Evolutionary conservation across 768 basidiomycete species (phyloP), one percentile per base, ranked within the genome.

Genomic region (Rubroboletus satanas): DNA sequence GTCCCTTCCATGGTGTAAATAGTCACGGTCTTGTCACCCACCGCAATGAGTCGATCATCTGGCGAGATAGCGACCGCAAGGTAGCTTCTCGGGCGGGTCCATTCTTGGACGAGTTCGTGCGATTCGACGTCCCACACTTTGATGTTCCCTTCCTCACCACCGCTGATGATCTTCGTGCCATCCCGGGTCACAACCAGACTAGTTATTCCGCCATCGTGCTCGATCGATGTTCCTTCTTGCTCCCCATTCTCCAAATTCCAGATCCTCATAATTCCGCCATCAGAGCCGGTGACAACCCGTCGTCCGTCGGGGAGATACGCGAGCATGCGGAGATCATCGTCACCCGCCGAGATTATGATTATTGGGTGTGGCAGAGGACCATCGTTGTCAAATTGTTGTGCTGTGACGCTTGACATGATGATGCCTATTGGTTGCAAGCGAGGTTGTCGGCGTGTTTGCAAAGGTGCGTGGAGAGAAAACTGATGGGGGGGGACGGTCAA

Each of bases 101-200:
- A 32, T 32, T 32, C 31, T 32, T 32, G 9, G 31, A 32, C 31
- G 0, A 32, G 11, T 12, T 4, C 4, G 44, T n/a, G 28, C 3
- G 61, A 39, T 23, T 29, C 39, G 15, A 33, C 39, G 14, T 56
- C 39, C 61, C 57, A 56, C 1, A 54, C 31, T 12, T 11, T 62
- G 35, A 55, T 32, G 1, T 1, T 3, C 9, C 42, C 36, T 1
- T 33, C 23, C 0, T 7, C 3, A n/a, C n/a, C 46, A 35, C 26
- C 9, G 48, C 48, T 14, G 1, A 42, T 26, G 2, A 49, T 41
- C 12, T 29, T 49, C 1, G 35, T 42, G 7, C n/a, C 7, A 12
- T 41, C 36, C 12, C 5, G 36, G 11, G 47, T 41, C 7, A 42
- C 35, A 14, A 26, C 18, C 7, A 42, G 33, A 12, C 18, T n/a